Evolutionary conservation across 495 filamentous ascomycete genomes (phyloP).

Genomic region (Lindgomyces ingoldianus): DNA sequence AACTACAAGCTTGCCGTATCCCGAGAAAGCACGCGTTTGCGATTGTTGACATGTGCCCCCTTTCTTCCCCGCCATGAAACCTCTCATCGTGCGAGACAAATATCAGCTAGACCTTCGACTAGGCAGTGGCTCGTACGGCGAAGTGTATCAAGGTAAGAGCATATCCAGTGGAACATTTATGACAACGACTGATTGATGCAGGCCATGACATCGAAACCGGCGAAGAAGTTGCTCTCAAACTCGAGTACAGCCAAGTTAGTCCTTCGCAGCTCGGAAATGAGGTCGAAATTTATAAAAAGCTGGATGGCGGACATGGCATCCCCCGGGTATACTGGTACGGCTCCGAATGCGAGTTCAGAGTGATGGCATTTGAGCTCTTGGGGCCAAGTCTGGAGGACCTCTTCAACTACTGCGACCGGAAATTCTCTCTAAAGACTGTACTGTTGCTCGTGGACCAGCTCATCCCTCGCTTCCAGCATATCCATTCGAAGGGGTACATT

Average conservation of each 20-base stretch:
- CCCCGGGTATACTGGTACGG: slow-evolving; percentile 99
- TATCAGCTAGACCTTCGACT: no score
- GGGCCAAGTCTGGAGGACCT: slow-evolving; percentile 97
- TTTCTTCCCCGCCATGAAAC: no score
- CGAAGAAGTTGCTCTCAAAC: slow-evolving; percentile 99
- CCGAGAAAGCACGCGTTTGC: no score
- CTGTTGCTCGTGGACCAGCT: slow-evolving; percentile 96
- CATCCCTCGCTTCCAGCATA: slow-evolving; percentile 99
- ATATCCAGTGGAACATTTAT: no score
- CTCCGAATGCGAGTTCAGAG: slow-evolving; percentile 99
- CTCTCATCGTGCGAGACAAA: no score
- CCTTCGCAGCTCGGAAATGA: slow-evolving; percentile 99
- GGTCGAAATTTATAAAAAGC: slow-evolving; percentile 98
- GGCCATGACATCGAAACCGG: slow-evolving; percentile 99
- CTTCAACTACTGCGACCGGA: slow-evolving; percentile 99
- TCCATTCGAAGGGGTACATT: slow-evolving; percentile 99
- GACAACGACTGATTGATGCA: no score
- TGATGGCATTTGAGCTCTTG: slow-evolving; percentile 98
- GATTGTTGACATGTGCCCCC: no score
- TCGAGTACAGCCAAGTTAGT: slow-evolving; percentile 99
- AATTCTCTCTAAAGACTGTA: slow-evolving; percentile 99
- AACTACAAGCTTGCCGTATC: no score
- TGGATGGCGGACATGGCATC: slow-evolving; percentile 97
- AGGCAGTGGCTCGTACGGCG: no score
- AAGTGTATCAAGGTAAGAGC: no score